Base-by-base conservation (phyloP, 2,329 filamentous ascomycete species). In the Paraconiothyrium brasiliense region DNA sequence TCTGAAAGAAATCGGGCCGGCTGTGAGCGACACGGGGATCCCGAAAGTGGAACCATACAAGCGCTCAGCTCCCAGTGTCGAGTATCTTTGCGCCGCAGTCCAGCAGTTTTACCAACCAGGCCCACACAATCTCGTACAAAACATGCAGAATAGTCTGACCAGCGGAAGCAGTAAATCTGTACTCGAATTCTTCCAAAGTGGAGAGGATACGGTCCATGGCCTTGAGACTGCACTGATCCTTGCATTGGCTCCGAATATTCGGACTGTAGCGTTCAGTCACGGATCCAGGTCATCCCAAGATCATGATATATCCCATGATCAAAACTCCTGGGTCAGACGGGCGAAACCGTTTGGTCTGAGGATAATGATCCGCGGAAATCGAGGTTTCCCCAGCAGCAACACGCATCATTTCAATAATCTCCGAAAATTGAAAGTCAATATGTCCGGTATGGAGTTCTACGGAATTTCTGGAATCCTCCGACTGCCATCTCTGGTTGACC, bases 221-320 rank as follows among this genome's bases (percentile, higher is more conserved):
- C 8, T 55, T 4, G 52, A 55, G 41, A 41, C 52, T 47, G 52
- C 52, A 9, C 37, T 55, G 35, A 55, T 55, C 20, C 14, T 55
- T 46, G 39, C 52, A 20, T 46, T 55, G 37, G 24, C 52, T 13
- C 39, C 52, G 13, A 55, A 55, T 13, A 27, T 55, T 16, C 39
- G 47, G 52, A 24, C 41, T 9, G 16, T 55, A 32, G 39, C 52
- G 11, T 10, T 55, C 9, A 46, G 46, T 14, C 22, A 9, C 41
- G 24, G 4, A 8, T 16, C 50, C n/a, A n/a, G 37, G 22, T 30
- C 10, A 14, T 10, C 4, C 27, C 27, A 30, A 30, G 27, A 30
- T 6, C 6, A 30, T 30, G 27, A 30, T 30, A 4, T 30, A 30
- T 6, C 27, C 27, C 27, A 6, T 30, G 27, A 4, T 30, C 6